Percentiles rank a stretch among this genome's conserved stretches.
phyloP scores from a whole-genome alignment of 2,329 filamentous ascomycete genomes.

The Mycosphaerella sp. region DNA sequence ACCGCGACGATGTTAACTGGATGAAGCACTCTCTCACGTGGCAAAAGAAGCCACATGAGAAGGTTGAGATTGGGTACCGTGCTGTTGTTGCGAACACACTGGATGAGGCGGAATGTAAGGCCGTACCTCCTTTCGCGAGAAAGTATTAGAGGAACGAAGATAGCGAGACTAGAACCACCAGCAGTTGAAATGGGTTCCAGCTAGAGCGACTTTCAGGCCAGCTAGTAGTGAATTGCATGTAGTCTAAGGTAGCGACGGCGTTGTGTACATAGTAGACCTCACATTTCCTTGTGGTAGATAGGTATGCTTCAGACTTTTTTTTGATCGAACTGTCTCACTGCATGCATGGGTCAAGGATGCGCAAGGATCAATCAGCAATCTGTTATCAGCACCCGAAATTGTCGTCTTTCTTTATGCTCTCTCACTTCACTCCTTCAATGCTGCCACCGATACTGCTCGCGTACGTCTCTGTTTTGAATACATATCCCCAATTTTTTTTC shows the following conservation, averaged over 20 bases:
- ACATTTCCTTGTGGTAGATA: not conserved
- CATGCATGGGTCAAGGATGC: no score
- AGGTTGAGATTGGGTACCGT: slow-evolving; percentile 82
- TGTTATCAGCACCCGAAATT: no score
- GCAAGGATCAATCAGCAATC: no score
- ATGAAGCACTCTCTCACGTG: slow-evolving; percentile 99
- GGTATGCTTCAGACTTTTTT: no score
- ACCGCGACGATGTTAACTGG: slow-evolving; percentile 93
- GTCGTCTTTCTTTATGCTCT: no score
- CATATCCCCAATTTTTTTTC: no score
- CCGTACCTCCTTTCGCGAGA: slow-evolving; percentile 94
- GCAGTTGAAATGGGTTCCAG: not conserved
- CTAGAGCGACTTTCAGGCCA: not conserved
- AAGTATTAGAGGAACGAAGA: slow-evolving; percentile 57
- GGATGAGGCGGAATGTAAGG: slow-evolving; percentile 93
- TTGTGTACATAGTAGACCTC: slow-evolving; percentile 12
- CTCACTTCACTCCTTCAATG: no score
- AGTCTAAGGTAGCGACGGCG: slow-evolving; percentile 20
- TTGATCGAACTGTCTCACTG: no score
- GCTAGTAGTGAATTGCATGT: slow-evolving; percentile 4
- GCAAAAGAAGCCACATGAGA: slow-evolving; percentile 87
- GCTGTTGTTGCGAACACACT: slow-evolving; percentile 74
- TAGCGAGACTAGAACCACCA: no score
- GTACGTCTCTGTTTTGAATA: no score
- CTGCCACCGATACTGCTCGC: no score